Evolutionary conservation across 148 eudicot species (phyloP), one percentile per base, ranked within the genome.

Genomic region (Fagopyrum tataricum): DNA sequence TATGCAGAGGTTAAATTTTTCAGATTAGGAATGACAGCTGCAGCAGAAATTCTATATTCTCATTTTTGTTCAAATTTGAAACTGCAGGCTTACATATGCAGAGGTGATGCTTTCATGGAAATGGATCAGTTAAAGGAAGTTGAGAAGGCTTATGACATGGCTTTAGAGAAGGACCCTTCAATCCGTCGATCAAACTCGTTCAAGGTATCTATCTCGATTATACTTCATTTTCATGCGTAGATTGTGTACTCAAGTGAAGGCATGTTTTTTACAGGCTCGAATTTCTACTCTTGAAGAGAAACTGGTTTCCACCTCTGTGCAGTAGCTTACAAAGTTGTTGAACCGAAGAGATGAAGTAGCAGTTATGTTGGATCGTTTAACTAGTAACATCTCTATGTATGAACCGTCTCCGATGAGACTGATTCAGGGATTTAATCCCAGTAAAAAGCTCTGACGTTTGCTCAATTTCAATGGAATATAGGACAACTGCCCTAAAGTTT

Each of bases 61-160:
- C 2, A 2, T 47, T 47, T 14, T 47, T 47, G 51, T 47, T 13
- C 8, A 31, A 62, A 31, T 31, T 72, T 39, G 4, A 71, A 11
- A 77, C 71, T 73, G 72, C 87, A 93, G 98, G 98, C 87, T 76
- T 91, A 91, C 78, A 77, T 94, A 23, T 85, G 90, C 81, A 87
- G 87, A 84, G 98, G 92, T 81, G 95, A 94, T 84, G 90, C 87
- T 72, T 80, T 86, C 67, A 73, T 86, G 83, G 93, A 87, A 43
- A 84, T 89, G 87, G 87, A 88, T 56, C 81, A 81, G 74, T 71
- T 84, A 67, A 81, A 86, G 43, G 87, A 72, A 66, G 97, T 91
- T 26, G 89, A 87, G 77, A 76, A 75, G 12, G 85, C 93, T 55
- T 94, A 89, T 84, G 74, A 79, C 26, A 80, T 84, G 78, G 98